Conservation (phyloP, 306 rosid species). For the Prunus padus region DNA sequence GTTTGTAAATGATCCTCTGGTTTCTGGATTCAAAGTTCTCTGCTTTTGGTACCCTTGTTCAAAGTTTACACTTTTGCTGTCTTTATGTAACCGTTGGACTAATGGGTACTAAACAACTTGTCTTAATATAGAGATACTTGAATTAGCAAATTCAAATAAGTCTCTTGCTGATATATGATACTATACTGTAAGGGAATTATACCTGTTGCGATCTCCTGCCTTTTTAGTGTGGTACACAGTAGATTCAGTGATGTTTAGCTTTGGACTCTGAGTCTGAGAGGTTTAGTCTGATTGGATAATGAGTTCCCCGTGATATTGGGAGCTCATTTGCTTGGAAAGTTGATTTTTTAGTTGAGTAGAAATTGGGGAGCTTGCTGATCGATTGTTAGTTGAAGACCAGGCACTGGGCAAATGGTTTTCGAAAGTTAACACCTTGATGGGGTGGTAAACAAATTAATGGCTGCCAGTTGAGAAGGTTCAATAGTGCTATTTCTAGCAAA, state of each 20-base stretch:
- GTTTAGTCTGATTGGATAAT: background rate
- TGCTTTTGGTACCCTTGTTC: slow-evolving; percentile 11
- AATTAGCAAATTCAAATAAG: background rate
- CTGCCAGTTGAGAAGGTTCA: background rate
- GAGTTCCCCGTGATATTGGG: background rate
- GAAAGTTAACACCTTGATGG: background rate
- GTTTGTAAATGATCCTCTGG: slow-evolving; percentile 11
- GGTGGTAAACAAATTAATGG: background rate
- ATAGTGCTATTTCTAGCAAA: background rate
- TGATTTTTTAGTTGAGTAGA: background rate
- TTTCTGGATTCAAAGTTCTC: slow-evolving; percentile 19
- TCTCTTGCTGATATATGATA: background rate
- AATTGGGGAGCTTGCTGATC: slow-evolving; percentile 2
- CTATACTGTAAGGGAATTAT: background rate
- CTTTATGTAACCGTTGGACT: background rate
- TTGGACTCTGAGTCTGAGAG: background rate
- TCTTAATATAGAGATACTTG: background rate
- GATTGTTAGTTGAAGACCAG: background rate
- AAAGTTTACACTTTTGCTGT: background rate
- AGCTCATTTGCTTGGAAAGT: background rate
- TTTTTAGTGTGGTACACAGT: background rate
- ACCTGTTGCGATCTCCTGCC: slow-evolving; percentile 3
- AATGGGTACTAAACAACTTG: background rate
- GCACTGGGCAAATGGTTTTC: background rate
- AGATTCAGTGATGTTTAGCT: slow-evolving; percentile 13